Base-by-base conservation (phyloP, 306 rosid species). In the Prunus mume region DNA sequence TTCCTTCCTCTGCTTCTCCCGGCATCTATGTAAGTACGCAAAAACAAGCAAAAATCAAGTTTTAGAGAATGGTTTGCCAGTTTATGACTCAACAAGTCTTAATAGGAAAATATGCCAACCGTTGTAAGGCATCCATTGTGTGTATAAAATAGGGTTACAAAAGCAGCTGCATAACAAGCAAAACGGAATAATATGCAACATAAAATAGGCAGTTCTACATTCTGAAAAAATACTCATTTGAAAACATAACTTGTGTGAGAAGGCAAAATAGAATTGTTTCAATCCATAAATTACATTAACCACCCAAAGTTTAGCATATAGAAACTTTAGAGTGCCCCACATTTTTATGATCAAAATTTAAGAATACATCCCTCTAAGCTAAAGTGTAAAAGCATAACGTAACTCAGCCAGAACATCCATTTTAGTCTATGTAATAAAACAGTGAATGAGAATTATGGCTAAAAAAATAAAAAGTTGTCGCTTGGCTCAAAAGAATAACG, bases 1-100 rank as follows among this genome's bases (percentile, higher is more conserved):
- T 79, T 95, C 98, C 81, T 95, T 95, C 82, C 98, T 84, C 81
- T 95, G 98, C 93, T 95, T 95, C 75, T 95, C 98, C 2, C 98
- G 98, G 71, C 98, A 95, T 78, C 98, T 95, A 65, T 12, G 30
- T 3, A 57, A 56, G 57, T 25, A 61, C 68, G 32, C 80, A 46
- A 27, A 51, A 3, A 43, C 5, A 71, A 54, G 9, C 61, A 52
- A 20, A 52, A 52, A 13, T 12, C 5, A 30, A 49, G 43, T 14
- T 68, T 63, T 22, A 15, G 65, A 15, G 12, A 80, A 0, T 30
- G 49, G 6, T 3, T 2, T n/a, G 7, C 24, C 58, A 10, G 63
- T 57, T 57, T 27, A 24, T 2, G 9, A 19, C 52, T 27, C 38
- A 5, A 24, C 28, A 61, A 61, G 17, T 27, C 41, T 61, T 13